Base-by-base conservation (phyloP, 2,329 filamentous ascomycete species). In the Nakataea oryzae region DNA sequence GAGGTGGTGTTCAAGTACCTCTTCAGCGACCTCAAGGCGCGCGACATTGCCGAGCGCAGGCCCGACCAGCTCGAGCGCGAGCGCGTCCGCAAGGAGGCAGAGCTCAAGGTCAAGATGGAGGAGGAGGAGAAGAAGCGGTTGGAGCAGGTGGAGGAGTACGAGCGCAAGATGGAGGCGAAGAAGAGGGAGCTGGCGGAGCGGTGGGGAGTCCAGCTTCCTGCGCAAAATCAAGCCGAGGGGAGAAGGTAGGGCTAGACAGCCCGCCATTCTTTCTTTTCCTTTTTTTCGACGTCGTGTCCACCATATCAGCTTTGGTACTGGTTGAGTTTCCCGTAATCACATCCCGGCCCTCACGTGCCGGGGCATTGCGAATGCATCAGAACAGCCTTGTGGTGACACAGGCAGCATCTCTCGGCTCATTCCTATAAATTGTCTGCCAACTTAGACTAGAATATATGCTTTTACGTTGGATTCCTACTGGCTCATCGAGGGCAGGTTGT, bases 21-120 rank as follows among this genome's bases (percentile, higher is more conserved):
- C 32, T 99, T 97, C 75, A 93, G 89, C 66, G 95, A 99, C 74
- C 96, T 91, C 78, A 87, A 86, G 67, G 91, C 95, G 2, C 93
- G 96, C 73, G 95, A 97, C 72, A 97, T 99, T 70, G 93, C 95
- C 1, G 80, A 89, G 61, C 83, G 95, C 65, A 81, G 95, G 63
- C 87, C 89, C 3, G 95, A 99, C 71, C 95, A 99, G 81, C 77
- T 96, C 13, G 84, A 86, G 72, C 80, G 87, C 56, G 93, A 97
- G 77, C 78, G 82, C 62, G 80, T 81, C 66, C 83, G 93, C 67
- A 89, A 88, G 73, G 79, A 80, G 63, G 80, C 80, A 58, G 84
- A 85, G 69, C 79, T 79, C 65, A 72, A 70, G 61, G 69, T 75
- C 68, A 79, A 79, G 74, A 74, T 77, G 21, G 74, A 74, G 13